These are phyloP conservation scores for Torulaspora maleeae DNA, from an alignment of 805 yeast genomes.

Conservation along the genomic window DNA sequence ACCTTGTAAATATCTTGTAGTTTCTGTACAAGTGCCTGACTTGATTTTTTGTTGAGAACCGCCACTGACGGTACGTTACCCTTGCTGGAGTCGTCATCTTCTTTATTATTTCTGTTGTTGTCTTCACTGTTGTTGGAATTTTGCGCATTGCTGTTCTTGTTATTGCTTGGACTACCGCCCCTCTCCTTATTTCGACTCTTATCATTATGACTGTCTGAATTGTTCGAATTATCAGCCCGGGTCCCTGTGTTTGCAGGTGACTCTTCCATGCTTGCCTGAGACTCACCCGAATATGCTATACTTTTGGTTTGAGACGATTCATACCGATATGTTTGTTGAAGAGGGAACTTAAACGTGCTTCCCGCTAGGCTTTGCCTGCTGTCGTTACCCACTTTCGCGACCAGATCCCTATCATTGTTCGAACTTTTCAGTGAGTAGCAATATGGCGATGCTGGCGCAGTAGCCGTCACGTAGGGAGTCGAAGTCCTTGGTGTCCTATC, in stretches of 20 bases:
- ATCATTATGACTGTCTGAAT: not conserved
- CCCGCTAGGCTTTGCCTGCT: constrained; percentile 1
- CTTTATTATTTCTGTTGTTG: constrained; percentile 19
- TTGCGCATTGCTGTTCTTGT: constrained; percentile 7
- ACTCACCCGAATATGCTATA: not conserved
- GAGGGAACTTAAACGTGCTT: constrained; percentile 1
- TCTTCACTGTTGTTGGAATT: constrained; percentile 11
- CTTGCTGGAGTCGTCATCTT: constrained; percentile 23
- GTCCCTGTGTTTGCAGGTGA: not conserved
- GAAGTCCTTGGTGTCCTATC: constrained; percentile 12
- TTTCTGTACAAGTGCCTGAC: constrained; percentile 55
- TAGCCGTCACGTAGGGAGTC: constrained; percentile 7
- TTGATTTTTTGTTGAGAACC: constrained; percentile 30
- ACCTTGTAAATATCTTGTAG: constrained; percentile 69
- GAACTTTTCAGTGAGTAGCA: constrained; percentile 1
- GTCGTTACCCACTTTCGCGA: constrained; percentile 2
- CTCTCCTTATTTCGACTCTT: not conserved
- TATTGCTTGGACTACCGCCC: constrained; percentile 5
- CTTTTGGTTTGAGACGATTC: constrained; percentile 1
- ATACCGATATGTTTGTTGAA: constrained; percentile 5
- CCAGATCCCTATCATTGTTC: not conserved
- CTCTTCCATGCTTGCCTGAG: not conserved
- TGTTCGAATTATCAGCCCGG: not conserved
- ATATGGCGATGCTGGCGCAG: constrained; percentile 16
- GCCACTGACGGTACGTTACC: constrained; percentile 20